Base-by-base conservation (phyloP, 345 rosid genomes). In the Sonneratia alba region DNA sequence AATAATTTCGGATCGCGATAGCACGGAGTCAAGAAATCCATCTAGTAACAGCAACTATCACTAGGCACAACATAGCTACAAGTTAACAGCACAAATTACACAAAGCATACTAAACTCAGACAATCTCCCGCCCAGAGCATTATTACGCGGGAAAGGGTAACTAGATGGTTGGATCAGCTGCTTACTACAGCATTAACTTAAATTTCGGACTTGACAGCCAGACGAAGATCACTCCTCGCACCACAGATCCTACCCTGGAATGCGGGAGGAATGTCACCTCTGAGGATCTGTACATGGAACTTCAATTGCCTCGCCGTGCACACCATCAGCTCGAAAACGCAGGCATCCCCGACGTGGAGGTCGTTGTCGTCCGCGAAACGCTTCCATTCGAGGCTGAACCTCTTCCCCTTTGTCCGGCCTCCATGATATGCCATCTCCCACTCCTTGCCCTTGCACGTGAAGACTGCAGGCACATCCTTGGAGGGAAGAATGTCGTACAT, bases 261-360 rank as follows among this genome's bases (percentile, higher is more conserved):
- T 37, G 42, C 65, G 49, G 74, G 69, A 27, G 76, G 79, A 5
- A 75, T 27, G 66, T 75, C 76, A 36, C 74, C 76, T 42, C 80
- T 75, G 53, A 80, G 81, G 66, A 80, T 80, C 70, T 80, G 83
- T 34, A 70, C 83, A 27, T 62, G 71, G 72, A 80, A 80, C 49
- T 55, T 75, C 72, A 80, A 11, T 34, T 48, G 43, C 34, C 63
- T 55, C 1, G 3, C 24, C 34, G 47, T 67, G 68, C 65, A 71
- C 51, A 74, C 80, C 43, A 45, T 51, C 72, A 77, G 78, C 68
- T 80, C 83, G 72, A 80, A 77, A 6, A 80, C 77, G 66, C 76
- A 77, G 9, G 68, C 80, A 66, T 80, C 83, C 16, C 78, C 83
- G 42, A n/a, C 34, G 69, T 74, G 75, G 45, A 80, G 77, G 37